These are phyloP conservation scores for Calophaca sinica DNA, from an alignment of 306 rosid species.

Conservation along the genomic window DNA sequence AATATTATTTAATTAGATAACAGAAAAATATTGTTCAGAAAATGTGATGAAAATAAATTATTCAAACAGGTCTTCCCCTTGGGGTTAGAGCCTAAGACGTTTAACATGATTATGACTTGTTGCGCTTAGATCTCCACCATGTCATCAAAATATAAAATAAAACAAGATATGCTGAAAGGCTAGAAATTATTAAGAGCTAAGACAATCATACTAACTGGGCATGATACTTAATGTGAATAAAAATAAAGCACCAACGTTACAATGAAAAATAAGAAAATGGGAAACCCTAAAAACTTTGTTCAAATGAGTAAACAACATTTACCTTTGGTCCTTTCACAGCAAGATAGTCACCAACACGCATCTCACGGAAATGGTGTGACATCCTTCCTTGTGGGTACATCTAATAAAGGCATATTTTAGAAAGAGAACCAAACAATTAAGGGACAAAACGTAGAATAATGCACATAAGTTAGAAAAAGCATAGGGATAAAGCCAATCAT, in stretches of 20 bases:
- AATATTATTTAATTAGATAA: too few species aligned
- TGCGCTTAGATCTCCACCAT: too few species aligned
- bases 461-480: conserved; percentile 7
- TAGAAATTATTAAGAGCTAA: too few species aligned
- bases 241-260: background rate
- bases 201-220: too few species aligned
- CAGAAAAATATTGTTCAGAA: too few species aligned
- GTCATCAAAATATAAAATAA: too few species aligned
- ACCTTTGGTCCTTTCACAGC: conserved; percentile 98
- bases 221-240: too few species aligned
- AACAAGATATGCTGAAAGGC: too few species aligned
- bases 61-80: too few species aligned
- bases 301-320: conserved; percentile 25
- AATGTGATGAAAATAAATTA: too few species aligned
- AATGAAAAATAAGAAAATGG: background rate
- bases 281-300: background rate
- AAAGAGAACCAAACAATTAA: conserved; percentile 17
- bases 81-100: too few species aligned
- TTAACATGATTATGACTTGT: too few species aligned
- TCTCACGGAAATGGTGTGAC: conserved; percentile 99
- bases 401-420: conserved; percentile 50
- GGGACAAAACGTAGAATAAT: conserved; percentile 38
- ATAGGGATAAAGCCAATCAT: conserved; percentile 14
- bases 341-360: conserved; percentile 88
- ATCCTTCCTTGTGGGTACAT: conserved; percentile 99